Percentiles rank a stretch among this genome's conserved stretches.
Evolutionary conservation across 352 stramenopile genomes (phyloP).

Genomic region (Phytophthora brassicae): DNA sequence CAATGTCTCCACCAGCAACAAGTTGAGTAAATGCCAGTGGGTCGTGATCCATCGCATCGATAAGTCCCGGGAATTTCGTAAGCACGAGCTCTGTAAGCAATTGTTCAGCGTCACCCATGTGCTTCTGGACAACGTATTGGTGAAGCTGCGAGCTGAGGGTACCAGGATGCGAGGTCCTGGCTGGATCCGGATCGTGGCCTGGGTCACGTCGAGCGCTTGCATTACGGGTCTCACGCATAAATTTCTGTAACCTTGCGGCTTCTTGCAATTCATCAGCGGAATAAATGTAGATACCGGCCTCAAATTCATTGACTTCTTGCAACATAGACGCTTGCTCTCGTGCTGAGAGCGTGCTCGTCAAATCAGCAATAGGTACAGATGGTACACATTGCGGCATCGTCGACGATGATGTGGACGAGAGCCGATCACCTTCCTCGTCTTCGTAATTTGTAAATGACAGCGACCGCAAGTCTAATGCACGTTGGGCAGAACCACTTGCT

Average conservation of each 20-base stretch:
- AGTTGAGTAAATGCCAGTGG: conserved; percentile 70
- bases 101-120: conserved; percentile 53
- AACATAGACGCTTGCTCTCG: conserved; percentile 62
- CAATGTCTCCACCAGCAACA: conserved; percentile 53
- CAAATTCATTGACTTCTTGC: conserved; percentile 65
- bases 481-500: conserved; percentile 13
- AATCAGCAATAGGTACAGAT: conserved; percentile 39
- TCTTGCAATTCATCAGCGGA: conserved; percentile 72
- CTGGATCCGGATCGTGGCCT: conserved; percentile 19
- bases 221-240: conserved; percentile 39
- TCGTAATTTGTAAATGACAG: conserved; percentile 35
- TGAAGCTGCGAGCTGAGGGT: conserved; percentile 37
- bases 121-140: conserved; percentile 38
- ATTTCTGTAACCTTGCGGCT: conserved; percentile 54
- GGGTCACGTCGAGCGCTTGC: conserved; percentile 15
- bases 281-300: conserved; percentile 73
- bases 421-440: conserved; percentile 23
- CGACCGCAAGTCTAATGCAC: conserved; percentile 22
- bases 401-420: conserved; percentile 31
- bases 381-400: conserved; percentile 34
- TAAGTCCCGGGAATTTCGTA: conserved; percentile 61
- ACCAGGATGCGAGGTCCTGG: conserved; percentile 23
- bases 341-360: conserved; percentile 49
- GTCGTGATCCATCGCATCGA: conserved; percentile 84
- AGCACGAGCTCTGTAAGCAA: conserved; percentile 65